Conservation (phyloP, 2,329 filamentous ascomycete genomes). For the Pyricularia sp. region DNA sequence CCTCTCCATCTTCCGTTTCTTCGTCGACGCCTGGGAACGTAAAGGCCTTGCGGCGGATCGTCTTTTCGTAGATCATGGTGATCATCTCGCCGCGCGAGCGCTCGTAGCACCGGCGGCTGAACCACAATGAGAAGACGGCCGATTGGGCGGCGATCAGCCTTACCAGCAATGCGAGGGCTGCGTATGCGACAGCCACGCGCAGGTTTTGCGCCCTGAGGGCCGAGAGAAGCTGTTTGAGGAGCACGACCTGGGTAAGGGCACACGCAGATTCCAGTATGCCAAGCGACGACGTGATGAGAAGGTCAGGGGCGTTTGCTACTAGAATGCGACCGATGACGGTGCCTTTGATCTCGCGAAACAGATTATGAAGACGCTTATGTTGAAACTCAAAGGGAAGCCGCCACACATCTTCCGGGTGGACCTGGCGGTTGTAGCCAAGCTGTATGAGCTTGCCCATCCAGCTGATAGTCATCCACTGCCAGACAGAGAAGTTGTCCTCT, state of each 20-base stretch:
- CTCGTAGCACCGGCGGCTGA: constrained; percentile 71
- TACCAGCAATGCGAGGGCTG: constrained; percentile 44
- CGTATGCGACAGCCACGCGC: constrained; percentile 51
- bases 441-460: constrained; percentile 69
- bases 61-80: constrained; percentile 74
- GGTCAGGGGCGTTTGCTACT: constrained; percentile 65
- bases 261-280: constrained; percentile 46
- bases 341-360: constrained; percentile 60
- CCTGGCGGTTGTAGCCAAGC: constrained; percentile 47
- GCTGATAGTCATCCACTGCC: constrained; percentile 73
- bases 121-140: constrained; percentile 63
- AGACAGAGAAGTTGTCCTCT: constrained; percentile 67
- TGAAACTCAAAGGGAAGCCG: constrained; percentile 68
- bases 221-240: constrained; percentile 58
- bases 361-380: constrained; percentile 58
- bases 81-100: constrained; percentile 74
- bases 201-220: constrained; percentile 41
- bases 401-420: constrained; percentile 76
- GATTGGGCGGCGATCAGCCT: constrained; percentile 52
- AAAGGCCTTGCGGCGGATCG: constrained; percentile 48
- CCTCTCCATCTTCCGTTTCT: constrained; percentile 16
- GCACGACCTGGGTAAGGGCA: constrained; percentile 48
- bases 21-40: constrained; percentile 22
- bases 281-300: constrained; percentile 53
- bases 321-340: constrained; percentile 58